phyloP scores from a whole-genome alignment of 768 basidiomycete genomes.

The Calocybe indica region DNA sequence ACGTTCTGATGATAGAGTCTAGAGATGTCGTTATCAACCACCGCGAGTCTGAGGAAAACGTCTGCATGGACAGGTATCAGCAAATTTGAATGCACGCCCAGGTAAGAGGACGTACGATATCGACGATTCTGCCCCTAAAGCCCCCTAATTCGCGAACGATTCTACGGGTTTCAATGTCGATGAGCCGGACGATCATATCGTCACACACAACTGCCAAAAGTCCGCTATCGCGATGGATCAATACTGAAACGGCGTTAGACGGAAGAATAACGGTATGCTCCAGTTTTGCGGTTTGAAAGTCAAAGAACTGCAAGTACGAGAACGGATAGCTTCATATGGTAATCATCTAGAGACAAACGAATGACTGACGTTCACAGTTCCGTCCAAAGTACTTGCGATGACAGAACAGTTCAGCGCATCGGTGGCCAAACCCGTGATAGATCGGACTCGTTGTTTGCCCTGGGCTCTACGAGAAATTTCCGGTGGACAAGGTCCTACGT shows the following conservation, averaged over 20 bases:
- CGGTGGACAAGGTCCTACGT: conserved; percentile 56
- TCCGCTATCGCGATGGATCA: conserved; percentile 79
- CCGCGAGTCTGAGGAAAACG: conserved; percentile 92
- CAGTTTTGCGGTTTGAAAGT: conserved; percentile 83
- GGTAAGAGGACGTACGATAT: conserved; percentile 53
- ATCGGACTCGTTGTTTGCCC: conserved; percentile 33
- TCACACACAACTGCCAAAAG: conserved; percentile 81
- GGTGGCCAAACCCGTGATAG: conserved; percentile 77
- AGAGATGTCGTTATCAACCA: conserved; percentile 89
- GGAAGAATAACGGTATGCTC: conserved; percentile 63
- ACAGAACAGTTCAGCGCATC: conserved; percentile 81
- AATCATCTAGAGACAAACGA: not conserved
- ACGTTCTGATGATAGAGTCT: conserved; percentile 91
- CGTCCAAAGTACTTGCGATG: conserved; percentile 83
- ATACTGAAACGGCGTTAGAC: conserved; percentile 63
- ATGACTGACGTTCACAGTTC: conserved; percentile 74
- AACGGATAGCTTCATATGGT: conserved; percentile 3
- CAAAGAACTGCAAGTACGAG: conserved; percentile 70
- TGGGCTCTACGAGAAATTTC: conserved; percentile 42
- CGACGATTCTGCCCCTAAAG: conserved; percentile 80
- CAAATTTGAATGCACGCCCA: not conserved
- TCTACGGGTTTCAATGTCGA: conserved; percentile 87
- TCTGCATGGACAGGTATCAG: conserved; percentile 34
- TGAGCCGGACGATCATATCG: conserved; percentile 75
- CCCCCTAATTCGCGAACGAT: conserved; percentile 87